A percentile compares a stretch with the other conserved stretches of the same genome.
Conservation (phyloP, 2,329 filamentous ascomycete species). For the Thelonectria discophora region DNA sequence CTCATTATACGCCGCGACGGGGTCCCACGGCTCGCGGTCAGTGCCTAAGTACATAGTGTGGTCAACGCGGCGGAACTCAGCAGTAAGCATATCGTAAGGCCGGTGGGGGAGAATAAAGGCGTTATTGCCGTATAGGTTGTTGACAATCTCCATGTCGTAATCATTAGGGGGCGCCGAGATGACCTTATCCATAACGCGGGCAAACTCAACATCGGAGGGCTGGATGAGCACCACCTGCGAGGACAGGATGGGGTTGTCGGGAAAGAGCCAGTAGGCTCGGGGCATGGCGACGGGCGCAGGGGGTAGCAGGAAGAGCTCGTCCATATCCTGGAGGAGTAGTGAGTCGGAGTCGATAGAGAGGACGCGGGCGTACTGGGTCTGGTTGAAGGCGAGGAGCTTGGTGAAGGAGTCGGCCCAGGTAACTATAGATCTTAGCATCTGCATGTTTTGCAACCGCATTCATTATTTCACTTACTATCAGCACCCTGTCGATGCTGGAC, state of each 20-base stretch:
- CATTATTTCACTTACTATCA: slow-evolving; percentile 46
- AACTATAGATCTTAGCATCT: too few relatives aligned
- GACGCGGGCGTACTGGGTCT: slow-evolving; percentile 64
- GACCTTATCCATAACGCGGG: slow-evolving; percentile 43
- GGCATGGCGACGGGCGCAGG: slow-evolving; percentile 73
- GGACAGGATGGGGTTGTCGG: slow-evolving; percentile 62
- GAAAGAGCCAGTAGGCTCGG: slow-evolving; percentile 74
- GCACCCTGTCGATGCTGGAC: slow-evolving; percentile 49
- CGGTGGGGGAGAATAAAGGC: slow-evolving; percentile 72
- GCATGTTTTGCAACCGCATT: too few relatives aligned
- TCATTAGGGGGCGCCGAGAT: slow-evolving; percentile 44
- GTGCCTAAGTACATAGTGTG: slow-evolving; percentile 54
- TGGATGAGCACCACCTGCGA: slow-evolving; percentile 67
- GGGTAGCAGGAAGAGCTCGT: slow-evolving; percentile 77
- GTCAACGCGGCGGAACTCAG: slow-evolving; percentile 66
- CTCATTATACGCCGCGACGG: slow-evolving; percentile 60
- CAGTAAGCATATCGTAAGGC: slow-evolving; percentile 67
- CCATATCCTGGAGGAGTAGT: slow-evolving; percentile 69
- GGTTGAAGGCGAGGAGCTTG: slow-evolving; percentile 75
- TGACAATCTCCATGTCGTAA: slow-evolving; percentile 75
- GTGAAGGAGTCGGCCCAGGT: slow-evolving; percentile 66
- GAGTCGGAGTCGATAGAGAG: slow-evolving; percentile 69
- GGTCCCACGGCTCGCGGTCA: slow-evolving; percentile 65
- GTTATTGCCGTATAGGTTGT: slow-evolving; percentile 65
- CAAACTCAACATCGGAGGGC: slow-evolving; percentile 63